A percentile compares a stretch with the other conserved stretches of the same genome.
Conservation (phyloP, 768 basidiomycete species). For the Holtermanniella nyarrowii region DNA sequence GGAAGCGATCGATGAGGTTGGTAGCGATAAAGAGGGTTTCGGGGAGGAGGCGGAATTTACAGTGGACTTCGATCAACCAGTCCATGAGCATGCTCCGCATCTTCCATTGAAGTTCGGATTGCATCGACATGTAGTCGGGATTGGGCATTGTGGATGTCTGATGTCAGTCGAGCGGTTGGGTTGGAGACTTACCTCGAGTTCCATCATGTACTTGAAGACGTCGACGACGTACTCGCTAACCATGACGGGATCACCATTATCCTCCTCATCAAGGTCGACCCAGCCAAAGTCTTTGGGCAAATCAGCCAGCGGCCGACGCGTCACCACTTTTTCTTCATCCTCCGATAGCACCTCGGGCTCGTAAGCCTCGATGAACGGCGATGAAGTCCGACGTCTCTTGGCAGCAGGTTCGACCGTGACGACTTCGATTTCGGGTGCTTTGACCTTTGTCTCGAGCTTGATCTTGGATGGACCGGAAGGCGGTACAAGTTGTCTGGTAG, state of each 20-base stretch:
- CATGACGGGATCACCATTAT: conserved; percentile 89
- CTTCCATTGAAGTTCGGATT: conserved; percentile 75
- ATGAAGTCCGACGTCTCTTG: conserved; percentile 26
- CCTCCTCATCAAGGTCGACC: conserved; percentile 87
- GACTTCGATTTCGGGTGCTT: not conserved
- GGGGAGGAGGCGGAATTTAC: conserved; percentile 69
- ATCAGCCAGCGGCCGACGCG: conserved; percentile 7
- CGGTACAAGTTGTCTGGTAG: not conserved
- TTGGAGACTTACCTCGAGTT: conserved; percentile 58
- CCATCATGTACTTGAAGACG: conserved; percentile 82
- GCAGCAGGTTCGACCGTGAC: conserved; percentile 17
- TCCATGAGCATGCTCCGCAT: conserved; percentile 83
- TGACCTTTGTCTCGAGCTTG: not conserved
- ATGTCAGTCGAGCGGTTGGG: not conserved
- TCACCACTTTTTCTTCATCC: conserved; percentile 46
- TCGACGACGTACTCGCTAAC: conserved; percentile 92
- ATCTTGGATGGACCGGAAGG: not conserved
- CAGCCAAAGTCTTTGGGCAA: conserved; percentile 51
- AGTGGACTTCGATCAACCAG: conserved; percentile 88
- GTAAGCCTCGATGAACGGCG: conserved; percentile 15
- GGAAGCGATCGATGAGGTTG: conserved; percentile 68
- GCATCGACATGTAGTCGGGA: conserved; percentile 68
- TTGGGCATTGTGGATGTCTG: conserved; percentile 71
- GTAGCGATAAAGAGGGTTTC: conserved; percentile 84
- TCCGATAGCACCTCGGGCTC: conserved; percentile 54